Evolutionary conservation across 768 basidiomycete species (phyloP), one percentile per base, ranked within the genome.

Genomic region (Atractiella rhizophila): DNA sequence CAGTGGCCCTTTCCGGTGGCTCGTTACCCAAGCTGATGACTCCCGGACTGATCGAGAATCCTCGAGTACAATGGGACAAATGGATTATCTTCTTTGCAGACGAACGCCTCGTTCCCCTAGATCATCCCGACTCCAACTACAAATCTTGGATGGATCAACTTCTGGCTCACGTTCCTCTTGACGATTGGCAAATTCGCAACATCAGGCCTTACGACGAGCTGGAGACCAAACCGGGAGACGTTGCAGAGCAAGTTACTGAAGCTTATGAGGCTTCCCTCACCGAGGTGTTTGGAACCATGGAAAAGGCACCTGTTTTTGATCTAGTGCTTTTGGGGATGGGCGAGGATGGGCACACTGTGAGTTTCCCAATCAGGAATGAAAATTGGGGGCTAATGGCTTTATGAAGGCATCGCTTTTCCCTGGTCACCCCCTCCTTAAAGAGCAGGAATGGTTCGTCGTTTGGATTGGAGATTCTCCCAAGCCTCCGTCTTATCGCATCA

Each of bases 291-390:
- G 83, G 11, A 71, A 83, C 44, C 86, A 85, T 8, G 9, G 30
- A 20, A 4, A 20, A 15, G 2, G 20, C 23, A 66, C 88, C 88
- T 48, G 66, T 86, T 37, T 96, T 94, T 59, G 88, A 96, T 57
- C 70, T 96, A 56, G 76, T 94, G 61, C 70, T 96, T 32, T 75
- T 96, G 36, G 88, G 85, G 34, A 72, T 82, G 68, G 86, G 83
- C n/a, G 75, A 79, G 3, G 88, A 96, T 57, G 88, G 85, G 13
- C 86, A 91, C 64, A 91, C 83, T 31, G 80, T 74, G 21, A 34
- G 15, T 20, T 34, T 34, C n/a, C 6, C 15, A 20, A 34, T 34
- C 16, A 6, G 5, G 6, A 34, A 18, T 11, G n/a, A 11, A 30
- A 30, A 30, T 11, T 30, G 11, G 29, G 11, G 11, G 11, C n/a